Conservation (phyloP, 2,329 filamentous ascomycete genomes). For the Aspergillus melleus region DNA sequence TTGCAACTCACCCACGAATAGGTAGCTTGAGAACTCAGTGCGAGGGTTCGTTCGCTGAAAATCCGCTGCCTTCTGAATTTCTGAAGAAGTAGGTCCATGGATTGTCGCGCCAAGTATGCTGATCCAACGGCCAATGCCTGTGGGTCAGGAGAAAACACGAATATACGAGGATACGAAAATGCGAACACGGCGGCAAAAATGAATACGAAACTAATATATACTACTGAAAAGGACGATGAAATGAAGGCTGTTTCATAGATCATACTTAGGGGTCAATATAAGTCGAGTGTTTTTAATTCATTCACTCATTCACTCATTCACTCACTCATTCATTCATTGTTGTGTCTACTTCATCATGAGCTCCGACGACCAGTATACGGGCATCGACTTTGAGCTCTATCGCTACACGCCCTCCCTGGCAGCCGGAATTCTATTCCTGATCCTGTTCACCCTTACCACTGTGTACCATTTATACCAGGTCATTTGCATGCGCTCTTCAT, state of each 20-base stretch:
- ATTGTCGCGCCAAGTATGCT: not conserved
- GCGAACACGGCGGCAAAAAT: not conserved
- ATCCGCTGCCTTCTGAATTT: not conserved
- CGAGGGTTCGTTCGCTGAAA: not conserved
- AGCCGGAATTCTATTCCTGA: not conserved
- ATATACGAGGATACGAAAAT: not conserved
- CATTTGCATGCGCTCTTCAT: not conserved
- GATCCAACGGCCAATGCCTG: not conserved
- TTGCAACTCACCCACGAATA: not conserved
- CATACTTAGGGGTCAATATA: no score
- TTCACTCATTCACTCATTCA: not conserved
- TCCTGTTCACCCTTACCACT: not conserved
- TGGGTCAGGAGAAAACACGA: not conserved
- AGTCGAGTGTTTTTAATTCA: no score
- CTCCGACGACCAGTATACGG: not conserved
- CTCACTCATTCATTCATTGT: not conserved
- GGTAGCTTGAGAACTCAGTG: not conserved
- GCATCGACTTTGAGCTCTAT: not conserved
- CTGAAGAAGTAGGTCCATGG: not conserved
- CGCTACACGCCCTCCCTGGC: slow-evolving; percentile 1
- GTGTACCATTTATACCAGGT: not conserved
- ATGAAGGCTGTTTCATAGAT: not conserved
- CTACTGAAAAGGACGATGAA: not conserved
- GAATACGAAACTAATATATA: not conserved
- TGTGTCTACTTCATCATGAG: not conserved